Evolutionary conservation across 768 basidiomycete genomes (phyloP).

Genomic region (Leucosporidium creatinivorum): DNA sequence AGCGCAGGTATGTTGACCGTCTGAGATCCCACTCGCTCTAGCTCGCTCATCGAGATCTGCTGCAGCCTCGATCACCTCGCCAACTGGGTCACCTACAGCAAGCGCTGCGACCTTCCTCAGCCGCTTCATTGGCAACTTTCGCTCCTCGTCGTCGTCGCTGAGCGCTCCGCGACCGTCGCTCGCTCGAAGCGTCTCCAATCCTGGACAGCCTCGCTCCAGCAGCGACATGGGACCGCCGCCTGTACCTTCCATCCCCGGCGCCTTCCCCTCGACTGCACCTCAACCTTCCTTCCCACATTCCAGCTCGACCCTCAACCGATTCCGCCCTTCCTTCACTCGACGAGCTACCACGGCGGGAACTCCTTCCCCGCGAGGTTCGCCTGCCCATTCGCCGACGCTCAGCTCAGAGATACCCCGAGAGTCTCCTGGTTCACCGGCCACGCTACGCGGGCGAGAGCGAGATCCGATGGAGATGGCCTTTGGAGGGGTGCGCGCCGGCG

Average conservation of each 20-base stretch:
- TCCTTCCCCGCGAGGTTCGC: background rate
- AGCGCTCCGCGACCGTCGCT: slow-evolving; percentile 6
- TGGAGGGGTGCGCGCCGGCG: background rate
- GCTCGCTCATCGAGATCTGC: too few species aligned
- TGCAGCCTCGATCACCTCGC: background rate
- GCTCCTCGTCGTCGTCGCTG: background rate
- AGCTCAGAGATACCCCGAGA: background rate
- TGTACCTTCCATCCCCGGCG: background rate
- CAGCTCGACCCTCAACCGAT: background rate
- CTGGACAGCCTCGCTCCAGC: background rate
- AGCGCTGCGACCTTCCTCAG: slow-evolving; percentile 23
- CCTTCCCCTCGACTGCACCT: background rate
- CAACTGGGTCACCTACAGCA: background rate
- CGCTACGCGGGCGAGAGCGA: slow-evolving; percentile 19
- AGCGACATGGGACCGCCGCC: background rate
- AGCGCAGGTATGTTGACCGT: too few species aligned
- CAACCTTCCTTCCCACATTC: background rate
- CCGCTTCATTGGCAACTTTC: slow-evolving; percentile 24
- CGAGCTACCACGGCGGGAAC: background rate
- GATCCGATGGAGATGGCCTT: slow-evolving; percentile 22
- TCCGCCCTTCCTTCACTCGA: background rate
- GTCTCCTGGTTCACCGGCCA: slow-evolving; percentile 20
- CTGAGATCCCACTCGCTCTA: too few species aligned
- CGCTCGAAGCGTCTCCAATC: slow-evolving; percentile 20
- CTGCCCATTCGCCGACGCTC: background rate